Evolutionary conservation across 2,329 filamentous ascomycete genomes (phyloP).

Genomic region (Scleromitrula shiraiana): DNA sequence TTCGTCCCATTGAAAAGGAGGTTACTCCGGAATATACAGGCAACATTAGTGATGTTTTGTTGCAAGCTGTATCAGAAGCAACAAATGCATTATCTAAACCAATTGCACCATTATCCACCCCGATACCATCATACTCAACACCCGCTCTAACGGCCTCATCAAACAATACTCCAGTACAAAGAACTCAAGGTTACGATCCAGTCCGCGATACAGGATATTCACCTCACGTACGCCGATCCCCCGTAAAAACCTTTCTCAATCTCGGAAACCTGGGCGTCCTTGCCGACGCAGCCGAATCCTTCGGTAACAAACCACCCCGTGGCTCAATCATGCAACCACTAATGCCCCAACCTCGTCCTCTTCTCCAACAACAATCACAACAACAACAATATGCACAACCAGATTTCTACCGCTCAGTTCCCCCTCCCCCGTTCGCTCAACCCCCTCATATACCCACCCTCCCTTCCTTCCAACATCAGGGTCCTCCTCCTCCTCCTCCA

Average conservation of each 20-base stretch:
- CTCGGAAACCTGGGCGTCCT: slow-evolving; percentile 1
- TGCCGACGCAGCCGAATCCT: slow-evolving; percentile 4
- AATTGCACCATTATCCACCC: neutral
- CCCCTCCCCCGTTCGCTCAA: neutral
- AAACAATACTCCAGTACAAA: slow-evolving; percentile 4
- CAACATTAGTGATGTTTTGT: slow-evolving; percentile 2
- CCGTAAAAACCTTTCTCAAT: neutral
- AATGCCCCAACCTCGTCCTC: neutral
- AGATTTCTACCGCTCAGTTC: neutral
- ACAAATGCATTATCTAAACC: neutral
- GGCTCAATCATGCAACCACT: neutral
- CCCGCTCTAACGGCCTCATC: neutral
- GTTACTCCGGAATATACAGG: neutral
- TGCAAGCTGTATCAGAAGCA: neutral
- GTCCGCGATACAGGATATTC: slow-evolving; percentile 16
- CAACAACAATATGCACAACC: neutral
- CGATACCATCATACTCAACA: slow-evolving; percentile 1
- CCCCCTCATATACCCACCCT: neutral
- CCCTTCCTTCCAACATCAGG: too few relatives aligned
- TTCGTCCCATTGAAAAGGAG: neutral
- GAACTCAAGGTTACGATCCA: slow-evolving; percentile 19
- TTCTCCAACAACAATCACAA: neutral
- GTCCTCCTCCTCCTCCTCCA: too few relatives aligned
- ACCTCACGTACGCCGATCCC: slow-evolving; percentile 4
- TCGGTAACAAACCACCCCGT: neutral